Percentiles rank a stretch among this genome's conserved stretches.
Evolutionary conservation across 2,329 filamentous ascomycete genomes (phyloP).

Genomic region (Monosporascus sp.): DNA sequence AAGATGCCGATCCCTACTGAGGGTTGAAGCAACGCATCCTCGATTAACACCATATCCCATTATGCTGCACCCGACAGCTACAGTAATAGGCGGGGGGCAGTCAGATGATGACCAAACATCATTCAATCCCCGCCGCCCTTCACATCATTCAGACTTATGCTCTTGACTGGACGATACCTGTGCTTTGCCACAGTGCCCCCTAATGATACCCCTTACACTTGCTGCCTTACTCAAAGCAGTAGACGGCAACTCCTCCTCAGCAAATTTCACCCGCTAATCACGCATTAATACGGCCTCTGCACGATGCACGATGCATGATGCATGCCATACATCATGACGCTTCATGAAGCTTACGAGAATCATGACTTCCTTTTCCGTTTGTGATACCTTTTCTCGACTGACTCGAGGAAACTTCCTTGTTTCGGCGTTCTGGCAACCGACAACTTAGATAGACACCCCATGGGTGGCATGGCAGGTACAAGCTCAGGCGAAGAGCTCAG

Average conservation of each 20-base stretch:
- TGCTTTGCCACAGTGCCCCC: not conserved
- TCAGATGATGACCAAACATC: too few relatives aligned
- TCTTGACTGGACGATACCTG: not conserved
- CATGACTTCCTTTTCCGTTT: slow-evolving; percentile 14
- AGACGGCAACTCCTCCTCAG: not conserved
- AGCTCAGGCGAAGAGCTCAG: slow-evolving; percentile 13
- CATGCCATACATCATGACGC: slow-evolving; percentile 16
- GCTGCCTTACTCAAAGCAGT: not conserved
- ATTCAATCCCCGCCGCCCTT: not conserved
- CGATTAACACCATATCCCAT: not conserved
- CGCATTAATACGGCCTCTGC: slow-evolving; percentile 11
- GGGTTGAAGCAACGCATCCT: slow-evolving; percentile 7
- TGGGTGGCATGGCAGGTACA: slow-evolving; percentile 11
- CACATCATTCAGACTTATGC: not conserved
- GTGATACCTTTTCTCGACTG: slow-evolving; percentile 9
- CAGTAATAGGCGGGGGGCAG: not conserved
- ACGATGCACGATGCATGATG: not conserved
- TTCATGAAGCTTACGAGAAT: slow-evolving; percentile 23
- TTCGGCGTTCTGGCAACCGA: slow-evolving; percentile 19
- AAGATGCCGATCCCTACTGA: slow-evolving; percentile 22
- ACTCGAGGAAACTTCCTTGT: slow-evolving; percentile 8
- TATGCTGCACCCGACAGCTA: not conserved
- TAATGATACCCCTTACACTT: not conserved
- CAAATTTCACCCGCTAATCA: not conserved
- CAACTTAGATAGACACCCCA: slow-evolving; percentile 7